Evolutionary conservation across 345 rosid species (phyloP), one percentile per base, ranked within the genome.

Genomic region (Lenwebbia sp.): DNA sequence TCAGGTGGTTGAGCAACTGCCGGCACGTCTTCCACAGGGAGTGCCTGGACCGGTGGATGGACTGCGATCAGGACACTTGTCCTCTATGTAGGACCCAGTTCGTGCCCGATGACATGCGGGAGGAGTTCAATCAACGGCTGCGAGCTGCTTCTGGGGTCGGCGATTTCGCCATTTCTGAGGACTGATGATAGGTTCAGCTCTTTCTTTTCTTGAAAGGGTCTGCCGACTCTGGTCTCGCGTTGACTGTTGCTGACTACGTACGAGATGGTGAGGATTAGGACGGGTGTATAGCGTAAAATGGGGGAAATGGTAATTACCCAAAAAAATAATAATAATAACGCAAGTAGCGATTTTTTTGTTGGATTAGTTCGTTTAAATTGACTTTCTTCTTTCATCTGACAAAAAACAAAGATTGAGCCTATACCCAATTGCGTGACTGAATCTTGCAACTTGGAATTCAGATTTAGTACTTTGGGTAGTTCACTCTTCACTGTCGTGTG

Each of bases 1-100:
- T 95, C 90, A 88, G 98, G 89, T 91, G 95, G 96, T 51, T 95
- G 88, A 91, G 92, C 90, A 94, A 93, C 86, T 96, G 99, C 70
- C 89, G 87, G 88, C 99, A 96, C 89, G 88, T 96, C 81, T 96
- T 96, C 51, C 99, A 96, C 85, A 78, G 95, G 89, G 89, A 89
- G 11, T 96, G 99, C 89, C 83, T 96, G 83, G 98, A 95, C 95
- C 96, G 96, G 87, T 96, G 99, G 99, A 94, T 96, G 95, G 98
- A 95, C 90, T 96, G 94, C 6, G 98, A 94, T 82, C 94, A 94
- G 92, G 90, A 91, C 87, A 96, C 96, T 12, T 96, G 99, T 86
- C 99, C 98, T 5, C 98, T 96, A 4, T 96, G 98, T 58, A 93
- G 99, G 90, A 92, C 94, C 4, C 88, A 93, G 33, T 94, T 95